Evolutionary conservation across 805 yeast genomes (phyloP), one percentile per base, ranked within the genome.

Genomic region (Candida sithepensis): DNA sequence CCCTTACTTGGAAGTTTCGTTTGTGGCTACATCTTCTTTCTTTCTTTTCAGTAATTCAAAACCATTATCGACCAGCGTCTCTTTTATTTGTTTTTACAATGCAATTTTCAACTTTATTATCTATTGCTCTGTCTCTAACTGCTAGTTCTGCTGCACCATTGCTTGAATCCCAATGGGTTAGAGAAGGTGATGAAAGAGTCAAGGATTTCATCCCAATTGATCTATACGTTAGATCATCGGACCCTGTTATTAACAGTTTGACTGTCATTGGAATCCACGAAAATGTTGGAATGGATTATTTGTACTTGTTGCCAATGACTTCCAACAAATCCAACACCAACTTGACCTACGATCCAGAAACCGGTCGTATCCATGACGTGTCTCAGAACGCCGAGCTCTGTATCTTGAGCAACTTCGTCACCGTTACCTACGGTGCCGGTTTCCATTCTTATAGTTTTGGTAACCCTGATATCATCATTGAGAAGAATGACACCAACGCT

Each of bases 251-350:
- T 39, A 28, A 22, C n/a, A 13, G 28, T 6, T 47, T 52, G 19
- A 33, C 45, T 12, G 39, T 48, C 18, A 51, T 50, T 41, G 45
- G 53, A 5, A 52, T 52, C 38, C 50, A 55, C 26, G 57, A 51
- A 23, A 53, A 53, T n/a, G 42, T 46, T 10, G 59, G 48, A 1
- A 39, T 55, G 10, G 59, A 55, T 28, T 53, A 53, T 34, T 6
- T 55, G 7, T 55, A 51, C 22, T 42, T 55, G 26, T 16, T 43
- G 18, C 41, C 40, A 18, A 54, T 37, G 10, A 48, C 42, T 14
- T 47, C 55, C 1, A 47, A 45, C 7, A 21, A 12, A 9, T 44
- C 54, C 7, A 51, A 51, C 26, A 30, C 51, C 32, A 41, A 39
- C n/a, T 40, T 53, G n/a, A 39, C 41, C 16, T 53, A 49, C 39